phyloP scores from a whole-genome alignment of 352 stramenopile species.

The Globisporangium spiculum region DNA sequence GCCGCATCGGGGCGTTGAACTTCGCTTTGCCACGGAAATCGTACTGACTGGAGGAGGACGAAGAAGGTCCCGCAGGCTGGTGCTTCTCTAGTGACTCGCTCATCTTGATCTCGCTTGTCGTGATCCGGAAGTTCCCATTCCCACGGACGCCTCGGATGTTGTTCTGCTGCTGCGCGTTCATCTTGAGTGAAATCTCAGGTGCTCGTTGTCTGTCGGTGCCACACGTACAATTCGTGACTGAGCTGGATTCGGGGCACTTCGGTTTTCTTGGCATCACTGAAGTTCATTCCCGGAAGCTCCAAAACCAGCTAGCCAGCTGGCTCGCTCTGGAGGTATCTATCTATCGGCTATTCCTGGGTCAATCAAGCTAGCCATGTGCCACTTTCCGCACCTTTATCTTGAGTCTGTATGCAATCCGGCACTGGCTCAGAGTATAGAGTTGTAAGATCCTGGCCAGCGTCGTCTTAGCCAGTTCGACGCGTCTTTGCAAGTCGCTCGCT shows the following conservation, averaged over 20 bases:
- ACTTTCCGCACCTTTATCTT: neutral
- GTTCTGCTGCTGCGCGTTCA: neutral
- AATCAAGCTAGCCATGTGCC: neutral
- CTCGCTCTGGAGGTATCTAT: neutral
- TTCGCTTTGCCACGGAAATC: neutral
- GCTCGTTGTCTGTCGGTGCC: neutral
- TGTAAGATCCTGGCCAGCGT: neutral
- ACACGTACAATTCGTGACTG: conserved; percentile 2
- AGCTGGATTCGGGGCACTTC: neutral
- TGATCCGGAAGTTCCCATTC: conserved; percentile 8
- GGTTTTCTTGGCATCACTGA: neutral
- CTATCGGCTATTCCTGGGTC: neutral
- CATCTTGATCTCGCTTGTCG: neutral
- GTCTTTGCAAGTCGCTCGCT: neutral
- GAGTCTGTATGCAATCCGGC: neutral
- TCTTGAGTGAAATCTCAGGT: neutral
- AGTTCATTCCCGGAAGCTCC: neutral
- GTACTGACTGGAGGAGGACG: neutral
- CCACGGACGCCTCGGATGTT: neutral
- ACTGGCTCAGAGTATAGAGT: neutral
- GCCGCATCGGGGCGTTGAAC: neutral
- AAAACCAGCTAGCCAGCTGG: neutral
- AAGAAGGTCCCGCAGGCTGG: neutral
- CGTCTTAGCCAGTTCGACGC: neutral
- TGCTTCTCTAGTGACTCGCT: neutral